A percentile compares a stretch with the other conserved stretches of the same genome.
phyloP scores from a whole-genome alignment of 768 basidiomycete species.

The Rhodosporidiobolus sp. region DNA sequence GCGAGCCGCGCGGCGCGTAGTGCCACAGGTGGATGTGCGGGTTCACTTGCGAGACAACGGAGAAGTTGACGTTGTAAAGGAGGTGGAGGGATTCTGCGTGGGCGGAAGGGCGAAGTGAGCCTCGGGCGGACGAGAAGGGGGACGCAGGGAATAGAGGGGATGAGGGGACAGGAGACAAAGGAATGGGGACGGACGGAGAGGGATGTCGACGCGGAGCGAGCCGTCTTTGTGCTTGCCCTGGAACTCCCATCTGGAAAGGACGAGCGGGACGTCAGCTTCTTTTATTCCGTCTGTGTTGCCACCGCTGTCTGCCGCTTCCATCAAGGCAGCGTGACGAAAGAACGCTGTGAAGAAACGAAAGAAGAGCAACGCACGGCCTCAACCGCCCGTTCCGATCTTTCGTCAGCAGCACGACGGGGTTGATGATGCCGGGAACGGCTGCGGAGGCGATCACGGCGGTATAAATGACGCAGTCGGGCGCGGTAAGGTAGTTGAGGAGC shows the following conservation, averaged over 20 bases:
- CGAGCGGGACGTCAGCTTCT: no score
- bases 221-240: slow-evolving; percentile 41
- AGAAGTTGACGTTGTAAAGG: slow-evolving; percentile 70
- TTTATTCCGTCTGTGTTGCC: no score
- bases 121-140: neutral
- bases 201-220: slow-evolving; percentile 78
- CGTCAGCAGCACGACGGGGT: slow-evolving; percentile 85
- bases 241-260: slow-evolving; percentile 38
- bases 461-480: slow-evolving; percentile 70
- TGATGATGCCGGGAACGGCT: slow-evolving; percentile 90
- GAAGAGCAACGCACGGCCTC: slow-evolving; percentile 19
- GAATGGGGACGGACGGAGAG: slow-evolving; percentile 46
- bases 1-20: slow-evolving; percentile 60
- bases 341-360: neutral
- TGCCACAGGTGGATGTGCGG: slow-evolving; percentile 44
- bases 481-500: slow-evolving; percentile 88
- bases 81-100: slow-evolving; percentile 47
- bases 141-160: no score
- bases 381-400: slow-evolving; percentile 41
- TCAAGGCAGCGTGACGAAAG: neutral
- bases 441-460: slow-evolving; percentile 60
- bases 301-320: no score
- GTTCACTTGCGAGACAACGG: slow-evolving; percentile 92
- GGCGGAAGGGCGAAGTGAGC: no score
- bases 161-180: neutral